These are phyloP conservation scores for Penicillium sumatraense DNA, from an alignment of 2,329 filamentous ascomycete species.

Conservation along the genomic window DNA sequence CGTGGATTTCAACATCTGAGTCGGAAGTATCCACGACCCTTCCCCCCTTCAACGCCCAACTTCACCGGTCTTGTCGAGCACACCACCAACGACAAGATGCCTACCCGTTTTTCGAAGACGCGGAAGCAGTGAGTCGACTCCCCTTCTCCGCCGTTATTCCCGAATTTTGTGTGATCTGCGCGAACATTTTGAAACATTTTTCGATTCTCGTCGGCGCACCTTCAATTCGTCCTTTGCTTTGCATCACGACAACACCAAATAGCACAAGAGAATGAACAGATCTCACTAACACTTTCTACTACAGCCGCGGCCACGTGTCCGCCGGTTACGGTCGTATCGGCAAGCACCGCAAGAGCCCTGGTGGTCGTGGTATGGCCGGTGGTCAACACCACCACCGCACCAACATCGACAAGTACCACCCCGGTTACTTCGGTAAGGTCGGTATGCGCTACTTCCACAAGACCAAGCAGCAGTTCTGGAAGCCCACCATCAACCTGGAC, in stretches of 20 bases:
- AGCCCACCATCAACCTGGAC: slow-evolving; percentile 97
- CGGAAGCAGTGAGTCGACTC: slow-evolving; percentile 52
- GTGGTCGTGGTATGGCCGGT: slow-evolving; percentile 88
- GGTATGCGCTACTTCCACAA: slow-evolving; percentile 98
- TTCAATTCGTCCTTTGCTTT: slow-evolving; percentile 8
- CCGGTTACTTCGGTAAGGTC: slow-evolving; percentile 99
- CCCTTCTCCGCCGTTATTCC: slow-evolving; percentile 21
- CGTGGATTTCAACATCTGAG: slow-evolving; percentile 44
- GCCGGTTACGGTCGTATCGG: slow-evolving; percentile 98
- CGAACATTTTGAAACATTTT: slow-evolving; percentile 6
- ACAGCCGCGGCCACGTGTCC: slow-evolving; percentile 93
- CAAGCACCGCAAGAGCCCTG: slow-evolving; percentile 94
- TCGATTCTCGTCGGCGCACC: slow-evolving; percentile 19
- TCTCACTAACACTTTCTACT: slow-evolving; percentile 29
- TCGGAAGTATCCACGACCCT: slow-evolving; percentile 35
- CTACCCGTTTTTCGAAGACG: slow-evolving; percentile 57
- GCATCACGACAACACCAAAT: too few species aligned
- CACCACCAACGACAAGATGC: slow-evolving; percentile 53
- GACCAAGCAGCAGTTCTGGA: slow-evolving; percentile 95
- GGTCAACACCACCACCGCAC: slow-evolving; percentile 98
- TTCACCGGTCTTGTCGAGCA: slow-evolving; percentile 45
- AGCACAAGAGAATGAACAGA: too few species aligned
- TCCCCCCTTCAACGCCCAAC: slow-evolving; percentile 42
- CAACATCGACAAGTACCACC: slow-evolving; percentile 92
- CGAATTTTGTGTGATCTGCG: slow-evolving; percentile 18